These are phyloP conservation scores for Crinitomyces ghanaensis DNA, from an alignment of 805 yeast genomes.

Conservation along the genomic window DNA sequence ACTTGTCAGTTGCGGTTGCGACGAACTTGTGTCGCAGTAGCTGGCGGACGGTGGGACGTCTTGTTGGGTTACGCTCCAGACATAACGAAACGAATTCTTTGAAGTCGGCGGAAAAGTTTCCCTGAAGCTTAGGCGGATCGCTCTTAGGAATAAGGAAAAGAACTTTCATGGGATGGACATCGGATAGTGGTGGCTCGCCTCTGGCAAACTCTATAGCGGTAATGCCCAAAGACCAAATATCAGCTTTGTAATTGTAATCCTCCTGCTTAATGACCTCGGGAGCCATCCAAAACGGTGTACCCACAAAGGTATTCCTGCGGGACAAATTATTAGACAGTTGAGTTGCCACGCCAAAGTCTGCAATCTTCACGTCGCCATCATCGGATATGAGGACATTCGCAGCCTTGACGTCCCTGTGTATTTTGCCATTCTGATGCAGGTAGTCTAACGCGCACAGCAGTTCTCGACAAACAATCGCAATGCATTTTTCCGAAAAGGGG, in stretches of 20 bases:
- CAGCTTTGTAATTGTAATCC: slow-evolving; percentile 59
- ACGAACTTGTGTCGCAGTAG: slow-evolving; percentile 58
- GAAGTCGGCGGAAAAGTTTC: slow-evolving; percentile 36
- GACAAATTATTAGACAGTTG: slow-evolving; percentile 48
- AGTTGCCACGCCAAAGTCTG: slow-evolving; percentile 95
- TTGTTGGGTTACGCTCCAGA: slow-evolving; percentile 54
- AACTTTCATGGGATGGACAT: slow-evolving; percentile 46
- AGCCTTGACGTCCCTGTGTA: slow-evolving; percentile 90
- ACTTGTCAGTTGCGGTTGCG: slow-evolving; percentile 29
- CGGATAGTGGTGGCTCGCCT: slow-evolving; percentile 60
- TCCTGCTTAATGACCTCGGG: slow-evolving; percentile 94
- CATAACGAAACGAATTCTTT: slow-evolving; percentile 61
- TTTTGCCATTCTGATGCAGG: slow-evolving; percentile 57
- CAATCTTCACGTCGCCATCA: slow-evolving; percentile 69
- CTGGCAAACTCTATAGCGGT: slow-evolving; percentile 62
- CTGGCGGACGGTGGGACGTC: slow-evolving; percentile 52
- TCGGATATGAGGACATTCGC: slow-evolving; percentile 72
- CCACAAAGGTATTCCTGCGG: slow-evolving; percentile 36
- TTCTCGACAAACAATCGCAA: slow-evolving; percentile 44
- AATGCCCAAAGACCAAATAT: slow-evolving; percentile 72
- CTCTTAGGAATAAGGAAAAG: slow-evolving; percentile 39
- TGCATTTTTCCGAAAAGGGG: slow-evolving; percentile 43
- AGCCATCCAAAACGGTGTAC: slow-evolving; percentile 89
- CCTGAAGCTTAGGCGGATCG: slow-evolving; percentile 34
- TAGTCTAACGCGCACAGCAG: slow-evolving; percentile 51